Percentiles rank a stretch among this genome's conserved stretches.
phyloP scores from a whole-genome alignment of 2,329 filamentous ascomycete genomes.

The Cladosporium phlei region DNA sequence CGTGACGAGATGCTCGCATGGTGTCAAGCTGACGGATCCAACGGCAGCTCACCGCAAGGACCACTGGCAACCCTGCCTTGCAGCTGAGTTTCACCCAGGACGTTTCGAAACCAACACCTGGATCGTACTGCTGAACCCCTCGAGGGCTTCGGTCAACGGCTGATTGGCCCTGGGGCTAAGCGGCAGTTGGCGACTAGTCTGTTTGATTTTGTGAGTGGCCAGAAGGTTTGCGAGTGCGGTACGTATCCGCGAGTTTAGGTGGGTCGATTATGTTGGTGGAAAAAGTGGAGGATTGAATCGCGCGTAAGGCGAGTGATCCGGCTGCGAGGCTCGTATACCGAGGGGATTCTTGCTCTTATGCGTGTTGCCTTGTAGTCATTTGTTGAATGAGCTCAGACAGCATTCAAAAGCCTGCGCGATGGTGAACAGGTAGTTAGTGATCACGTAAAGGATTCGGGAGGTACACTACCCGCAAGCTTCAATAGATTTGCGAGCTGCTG shows the following conservation, averaged over 20 bases:
- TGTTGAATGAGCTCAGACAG: neutral
- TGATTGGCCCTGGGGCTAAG: constrained; percentile 2
- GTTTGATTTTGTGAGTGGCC: neutral
- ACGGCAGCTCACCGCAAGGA: constrained; percentile 1
- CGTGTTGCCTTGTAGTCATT: neutral
- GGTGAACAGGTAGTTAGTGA: too few relatives aligned
- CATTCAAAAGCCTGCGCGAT: too few relatives aligned
- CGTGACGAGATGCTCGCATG: neutral
- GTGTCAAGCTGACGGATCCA: neutral
- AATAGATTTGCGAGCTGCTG: constrained; percentile 4
- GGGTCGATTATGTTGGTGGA: constrained; percentile 9
- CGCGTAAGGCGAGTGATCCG: neutral
- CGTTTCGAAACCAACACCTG: constrained; percentile 8
- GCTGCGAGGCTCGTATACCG: neutral
- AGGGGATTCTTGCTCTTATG: neutral
- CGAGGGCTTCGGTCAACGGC: neutral
- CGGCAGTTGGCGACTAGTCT: neutral
- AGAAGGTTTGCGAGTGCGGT: neutral
- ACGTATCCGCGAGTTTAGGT: constrained; percentile 2
- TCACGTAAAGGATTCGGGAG: constrained; percentile 5
- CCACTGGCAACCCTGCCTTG: neutral
- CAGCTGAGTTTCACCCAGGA: constrained; percentile 7
- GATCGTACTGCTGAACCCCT: neutral
- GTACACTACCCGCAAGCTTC: constrained; percentile 2
- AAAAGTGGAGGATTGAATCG: constrained; percentile 3